A percentile compares a stretch with the other conserved stretches of the same genome.
phyloP scores from a whole-genome alignment of 1,139 yeast species.

The Kurtzmaniella quercitrusa region DNA sequence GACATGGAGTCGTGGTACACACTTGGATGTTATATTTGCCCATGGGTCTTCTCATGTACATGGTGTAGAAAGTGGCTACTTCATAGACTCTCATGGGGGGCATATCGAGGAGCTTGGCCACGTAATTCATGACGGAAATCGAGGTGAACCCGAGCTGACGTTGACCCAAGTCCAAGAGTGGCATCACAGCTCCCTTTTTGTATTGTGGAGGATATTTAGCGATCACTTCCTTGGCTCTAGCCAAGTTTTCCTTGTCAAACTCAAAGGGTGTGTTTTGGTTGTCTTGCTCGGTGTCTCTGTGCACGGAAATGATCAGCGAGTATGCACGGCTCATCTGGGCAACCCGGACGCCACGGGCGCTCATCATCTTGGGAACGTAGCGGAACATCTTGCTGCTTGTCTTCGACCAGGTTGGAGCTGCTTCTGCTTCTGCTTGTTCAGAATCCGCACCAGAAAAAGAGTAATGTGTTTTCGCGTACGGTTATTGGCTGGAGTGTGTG shows the following conservation, averaged over 20 bases:
- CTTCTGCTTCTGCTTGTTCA: not conserved
- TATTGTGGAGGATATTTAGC: slow-evolving; percentile 83
- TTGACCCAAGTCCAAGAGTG: slow-evolving; percentile 81
- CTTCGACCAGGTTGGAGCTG: not conserved
- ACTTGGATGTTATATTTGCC: slow-evolving; percentile 83
- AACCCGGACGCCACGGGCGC: not conserved
- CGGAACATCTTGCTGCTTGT: slow-evolving; percentile 1
- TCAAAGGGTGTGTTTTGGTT: slow-evolving; percentile 70
- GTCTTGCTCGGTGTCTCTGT: slow-evolving; percentile 68
- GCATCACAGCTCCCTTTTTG: slow-evolving; percentile 87
- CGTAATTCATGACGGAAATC: slow-evolving; percentile 89
- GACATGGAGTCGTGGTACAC: slow-evolving; percentile 91
- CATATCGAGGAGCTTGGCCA: slow-evolving; percentile 79
- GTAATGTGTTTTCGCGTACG: slow-evolving; percentile 4
- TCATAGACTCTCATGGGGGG: slow-evolving; percentile 96
- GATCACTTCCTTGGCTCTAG: slow-evolving; percentile 68
- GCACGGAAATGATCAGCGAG: slow-evolving; percentile 56
- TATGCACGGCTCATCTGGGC: slow-evolving; percentile 14
- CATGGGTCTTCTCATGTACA: slow-evolving; percentile 86
- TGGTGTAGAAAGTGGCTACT: slow-evolving; percentile 89
- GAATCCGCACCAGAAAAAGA: not conserved
- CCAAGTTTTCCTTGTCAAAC: slow-evolving; percentile 63
- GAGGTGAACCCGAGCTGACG: slow-evolving; percentile 87
- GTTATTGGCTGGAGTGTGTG: slow-evolving; percentile 19
- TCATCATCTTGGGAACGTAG: slow-evolving; percentile 3